Evolutionary conservation across 2,329 filamentous ascomycete genomes (phyloP).

Genomic region (Hypoxylon sp.): DNA sequence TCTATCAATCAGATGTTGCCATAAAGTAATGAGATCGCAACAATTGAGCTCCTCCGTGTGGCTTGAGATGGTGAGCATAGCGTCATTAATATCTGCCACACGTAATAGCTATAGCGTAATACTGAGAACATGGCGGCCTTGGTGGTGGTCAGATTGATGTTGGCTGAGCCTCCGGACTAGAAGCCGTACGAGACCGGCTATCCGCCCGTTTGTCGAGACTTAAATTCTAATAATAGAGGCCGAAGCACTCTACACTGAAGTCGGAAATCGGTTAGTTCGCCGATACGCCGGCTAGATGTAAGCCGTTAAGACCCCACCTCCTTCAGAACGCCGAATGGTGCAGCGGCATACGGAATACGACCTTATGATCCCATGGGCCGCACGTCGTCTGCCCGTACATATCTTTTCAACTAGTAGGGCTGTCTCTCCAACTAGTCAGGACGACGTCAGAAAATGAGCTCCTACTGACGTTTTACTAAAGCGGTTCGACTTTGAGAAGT

Average conservation of each 20-base stretch:
- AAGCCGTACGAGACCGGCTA: not conserved
- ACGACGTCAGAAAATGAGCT: no score
- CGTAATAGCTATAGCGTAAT: not conserved
- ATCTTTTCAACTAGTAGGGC: no score
- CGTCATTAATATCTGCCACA: not conserved
- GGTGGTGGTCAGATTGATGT: not conserved
- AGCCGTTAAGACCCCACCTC: not conserved
- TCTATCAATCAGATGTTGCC: conserved; percentile 1
- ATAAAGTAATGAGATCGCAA: not conserved
- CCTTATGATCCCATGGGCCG: not conserved
- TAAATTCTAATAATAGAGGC: not conserved
- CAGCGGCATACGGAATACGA: not conserved
- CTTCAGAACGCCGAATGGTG: not conserved
- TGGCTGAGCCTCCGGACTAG: not conserved
- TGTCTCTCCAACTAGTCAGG: no score
- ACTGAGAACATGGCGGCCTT: not conserved
- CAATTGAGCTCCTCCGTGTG: not conserved
- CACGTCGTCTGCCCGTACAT: no score
- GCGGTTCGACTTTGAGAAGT: no score
- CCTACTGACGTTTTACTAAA: no score
- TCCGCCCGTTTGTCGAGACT: not conserved
- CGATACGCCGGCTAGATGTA: not conserved
- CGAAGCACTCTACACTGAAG: not conserved
- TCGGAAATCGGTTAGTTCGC: not conserved
- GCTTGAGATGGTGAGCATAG: not conserved